Conservation (phyloP, 805 yeast species). For the Babjeviella inositovora region DNA sequence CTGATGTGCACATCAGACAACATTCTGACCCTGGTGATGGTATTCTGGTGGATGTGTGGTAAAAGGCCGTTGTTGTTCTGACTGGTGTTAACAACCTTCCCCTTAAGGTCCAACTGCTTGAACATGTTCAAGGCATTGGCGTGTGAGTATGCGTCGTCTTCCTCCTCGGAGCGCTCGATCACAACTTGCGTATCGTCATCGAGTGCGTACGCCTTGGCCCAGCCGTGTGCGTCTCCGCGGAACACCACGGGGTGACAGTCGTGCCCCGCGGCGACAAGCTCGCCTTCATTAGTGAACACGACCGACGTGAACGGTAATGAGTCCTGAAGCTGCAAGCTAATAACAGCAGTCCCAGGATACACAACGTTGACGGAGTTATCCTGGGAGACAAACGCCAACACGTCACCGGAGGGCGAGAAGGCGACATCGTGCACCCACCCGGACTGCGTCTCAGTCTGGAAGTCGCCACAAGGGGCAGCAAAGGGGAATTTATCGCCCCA, state of each 20-base stretch:
- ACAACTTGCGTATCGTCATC: conserved; percentile 49
- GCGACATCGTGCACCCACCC: conserved; percentile 89
- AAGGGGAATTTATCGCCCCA: conserved; percentile 97
- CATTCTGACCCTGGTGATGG: conserved; percentile 54
- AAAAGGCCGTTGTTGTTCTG: conserved; percentile 26
- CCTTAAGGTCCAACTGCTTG: conserved; percentile 90
- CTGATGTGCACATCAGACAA: conserved; percentile 39
- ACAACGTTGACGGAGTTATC: conserved; percentile 74
- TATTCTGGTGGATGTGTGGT: conserved; percentile 80
- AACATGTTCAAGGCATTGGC: conserved; percentile 85
- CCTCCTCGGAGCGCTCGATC: conserved; percentile 15
- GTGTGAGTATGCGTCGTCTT: conserved; percentile 42
- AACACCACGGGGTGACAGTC: conserved; percentile 84
- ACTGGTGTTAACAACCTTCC: conserved; percentile 42
- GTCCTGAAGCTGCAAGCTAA: conserved; percentile 37
- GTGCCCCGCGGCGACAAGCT: conserved; percentile 79
- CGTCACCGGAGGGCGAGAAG: conserved; percentile 68
- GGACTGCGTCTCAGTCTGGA: conserved; percentile 42
- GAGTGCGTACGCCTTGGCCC: conserved; percentile 47
- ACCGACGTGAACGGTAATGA: conserved; percentile 69
- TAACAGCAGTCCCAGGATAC: no score
- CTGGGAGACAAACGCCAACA: conserved; percentile 70
- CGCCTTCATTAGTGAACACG: conserved; percentile 48
- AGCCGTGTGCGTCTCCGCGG: conserved; percentile 43
- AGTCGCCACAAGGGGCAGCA: conserved; percentile 80